Conservation (phyloP, 257 asterid species). For the Solanum stenotomum region DNA sequence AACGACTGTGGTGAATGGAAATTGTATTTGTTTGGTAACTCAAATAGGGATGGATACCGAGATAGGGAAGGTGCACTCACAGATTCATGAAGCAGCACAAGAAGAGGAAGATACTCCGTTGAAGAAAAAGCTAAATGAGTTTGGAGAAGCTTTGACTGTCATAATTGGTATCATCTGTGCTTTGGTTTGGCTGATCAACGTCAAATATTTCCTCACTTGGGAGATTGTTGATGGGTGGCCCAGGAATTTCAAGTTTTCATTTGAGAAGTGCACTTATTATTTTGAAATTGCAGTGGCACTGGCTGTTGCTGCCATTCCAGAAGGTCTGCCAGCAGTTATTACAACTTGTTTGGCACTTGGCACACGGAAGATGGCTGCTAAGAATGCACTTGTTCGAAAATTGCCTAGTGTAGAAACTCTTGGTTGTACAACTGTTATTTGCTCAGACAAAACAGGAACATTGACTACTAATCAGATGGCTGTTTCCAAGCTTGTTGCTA, state of each 20-base stretch:
- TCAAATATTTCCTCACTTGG: constrained; percentile 93
- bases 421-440: constrained; percentile 97
- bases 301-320: constrained; percentile 99
- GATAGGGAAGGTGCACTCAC: constrained; percentile 87
- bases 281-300: constrained; percentile 98
- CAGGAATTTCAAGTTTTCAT: constrained; percentile 79
- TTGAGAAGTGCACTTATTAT: constrained; percentile 97
- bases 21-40: constrained; percentile 78
- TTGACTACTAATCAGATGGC: constrained; percentile 99
- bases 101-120: constrained; percentile 91
- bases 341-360: constrained; percentile 99
- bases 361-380: constrained; percentile 99
- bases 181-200: constrained; percentile 91
- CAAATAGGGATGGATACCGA: constrained; percentile 90
- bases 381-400: constrained; percentile 98
- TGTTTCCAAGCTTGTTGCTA: constrained; percentile 74
- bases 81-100: constrained; percentile 93
- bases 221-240: constrained; percentile 96
- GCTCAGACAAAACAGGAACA: constrained; percentile 98
- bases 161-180: constrained; percentile 79
- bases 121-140: constrained; percentile 96
- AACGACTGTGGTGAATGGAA: constrained; percentile 93
- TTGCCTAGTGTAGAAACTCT: constrained; percentile 99
- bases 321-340: constrained; percentile 96
- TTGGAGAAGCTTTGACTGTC: constrained; percentile 85